A percentile compares a stretch with the other conserved stretches of the same genome.
Evolutionary conservation across 306 rosid genomes (phyloP).

Genomic region (Myrica gale): DNA sequence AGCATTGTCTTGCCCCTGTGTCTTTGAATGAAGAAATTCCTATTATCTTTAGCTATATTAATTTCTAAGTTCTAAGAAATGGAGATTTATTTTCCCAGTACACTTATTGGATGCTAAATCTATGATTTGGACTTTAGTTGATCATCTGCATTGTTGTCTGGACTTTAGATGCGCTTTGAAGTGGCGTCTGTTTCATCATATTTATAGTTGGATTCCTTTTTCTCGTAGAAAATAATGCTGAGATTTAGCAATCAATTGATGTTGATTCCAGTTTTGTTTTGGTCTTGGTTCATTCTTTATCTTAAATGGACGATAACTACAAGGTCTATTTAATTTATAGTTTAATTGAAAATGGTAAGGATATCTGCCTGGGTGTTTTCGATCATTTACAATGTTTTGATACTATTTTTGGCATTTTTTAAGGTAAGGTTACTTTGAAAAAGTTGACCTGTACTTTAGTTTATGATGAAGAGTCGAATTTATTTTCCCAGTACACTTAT

Average conservation of each 20-base stretch:
- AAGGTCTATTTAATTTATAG: not conserved
- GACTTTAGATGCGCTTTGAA: not conserved
- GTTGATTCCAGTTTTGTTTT: not conserved
- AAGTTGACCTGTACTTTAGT: not conserved
- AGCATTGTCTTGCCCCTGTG: too few relatives aligned
- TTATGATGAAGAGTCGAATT: too few relatives aligned
- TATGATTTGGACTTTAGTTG: not conserved
- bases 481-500: too few relatives aligned
- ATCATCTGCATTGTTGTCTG: not conserved
- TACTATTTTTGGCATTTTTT: not conserved
- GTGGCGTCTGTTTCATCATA: not conserved
- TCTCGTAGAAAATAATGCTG: not conserved
- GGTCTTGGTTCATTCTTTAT: not conserved
- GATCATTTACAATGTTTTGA: too few relatives aligned
- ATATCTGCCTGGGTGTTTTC: not conserved
- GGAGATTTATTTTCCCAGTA: too few relatives aligned
- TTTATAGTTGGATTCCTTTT: not conserved
- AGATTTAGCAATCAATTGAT: not conserved
- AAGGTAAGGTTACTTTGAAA: not conserved
- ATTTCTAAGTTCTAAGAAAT: too few relatives aligned
- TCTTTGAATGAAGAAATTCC: too few relatives aligned
- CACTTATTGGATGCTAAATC: too few relatives aligned
- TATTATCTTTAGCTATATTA: too few relatives aligned
- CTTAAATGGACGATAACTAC: not conserved
- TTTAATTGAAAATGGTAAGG: not conserved